These are phyloP conservation scores for Fusarium coffeatum DNA, from an alignment of 2,329 filamentous ascomycete species.

Conservation along the genomic window DNA sequence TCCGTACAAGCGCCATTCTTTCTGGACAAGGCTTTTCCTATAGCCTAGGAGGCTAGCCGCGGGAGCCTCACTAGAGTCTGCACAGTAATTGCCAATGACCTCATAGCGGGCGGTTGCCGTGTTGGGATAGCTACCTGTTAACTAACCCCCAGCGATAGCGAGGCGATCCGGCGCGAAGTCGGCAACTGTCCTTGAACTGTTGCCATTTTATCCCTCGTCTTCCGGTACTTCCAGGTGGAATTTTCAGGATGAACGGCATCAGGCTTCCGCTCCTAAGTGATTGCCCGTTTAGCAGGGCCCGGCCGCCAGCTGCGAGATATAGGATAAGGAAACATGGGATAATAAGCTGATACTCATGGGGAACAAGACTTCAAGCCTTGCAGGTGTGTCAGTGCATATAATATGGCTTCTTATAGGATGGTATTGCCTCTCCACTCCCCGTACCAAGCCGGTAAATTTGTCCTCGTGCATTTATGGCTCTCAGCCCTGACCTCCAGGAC, in stretches of 20 bases:
- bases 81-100: conserved; percentile 35
- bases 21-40: conserved; percentile 6
- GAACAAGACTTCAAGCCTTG: conserved; percentile 14
- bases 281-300: neutral
- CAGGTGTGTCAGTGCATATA: conserved; percentile 31
- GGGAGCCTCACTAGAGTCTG: neutral
- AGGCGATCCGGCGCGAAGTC: conserved; percentile 40
- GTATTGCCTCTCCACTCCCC: conserved; percentile 26
- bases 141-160: conserved; percentile 20
- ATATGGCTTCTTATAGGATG: conserved; percentile 30
- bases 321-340: neutral
- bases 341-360: conserved; percentile 4
- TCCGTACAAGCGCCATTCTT: conserved; percentile 9
- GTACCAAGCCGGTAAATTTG: conserved; percentile 2
- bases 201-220: conserved; percentile 32
- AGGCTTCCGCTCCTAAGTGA: neutral
- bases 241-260: conserved; percentile 5
- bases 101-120: conserved; percentile 42
- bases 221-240: conserved; percentile 29
- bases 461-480: neutral
- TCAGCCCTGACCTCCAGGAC: neutral
- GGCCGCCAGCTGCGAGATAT: conserved; percentile 4
- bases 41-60: neutral
- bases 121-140: conserved; percentile 12
- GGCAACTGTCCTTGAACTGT: conserved; percentile 37